Percentiles rank a stretch among this genome's conserved stretches.
phyloP scores from a whole-genome alignment of 2,329 filamentous ascomycete species.

The Xylariaceae sp. region DNA sequence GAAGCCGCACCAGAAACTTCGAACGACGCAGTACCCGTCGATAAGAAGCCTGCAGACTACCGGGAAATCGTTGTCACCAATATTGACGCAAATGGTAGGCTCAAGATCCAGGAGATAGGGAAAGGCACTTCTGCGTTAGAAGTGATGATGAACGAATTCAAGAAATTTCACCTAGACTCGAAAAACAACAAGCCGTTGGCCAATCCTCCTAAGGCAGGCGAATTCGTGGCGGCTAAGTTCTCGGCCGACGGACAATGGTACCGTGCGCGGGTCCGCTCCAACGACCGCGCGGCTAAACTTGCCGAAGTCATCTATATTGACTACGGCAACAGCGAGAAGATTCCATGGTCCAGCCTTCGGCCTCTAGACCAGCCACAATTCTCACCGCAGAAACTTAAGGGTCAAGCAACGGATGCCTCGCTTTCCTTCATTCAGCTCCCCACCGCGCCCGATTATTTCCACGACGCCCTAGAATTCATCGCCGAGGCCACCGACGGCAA shows the following conservation, averaged over 20 bases:
- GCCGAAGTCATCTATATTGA: conserved; percentile 94
- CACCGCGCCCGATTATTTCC: conserved; percentile 77
- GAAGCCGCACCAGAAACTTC: conserved; percentile 54
- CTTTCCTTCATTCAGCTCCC: conserved; percentile 91
- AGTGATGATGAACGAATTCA: conserved; percentile 87
- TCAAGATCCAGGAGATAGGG: conserved; percentile 92
- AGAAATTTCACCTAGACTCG: conserved; percentile 84
- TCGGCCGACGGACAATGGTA: conserved; percentile 92
- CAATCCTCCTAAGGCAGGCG: conserved; percentile 83
- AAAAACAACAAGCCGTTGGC: conserved; percentile 75
- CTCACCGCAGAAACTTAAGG: conserved; percentile 76
- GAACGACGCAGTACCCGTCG: conserved; percentile 54
- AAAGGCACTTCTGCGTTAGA: conserved; percentile 83
- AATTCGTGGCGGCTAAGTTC: conserved; percentile 90
- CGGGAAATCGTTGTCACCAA: conserved; percentile 92
- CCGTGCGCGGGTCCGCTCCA: conserved; percentile 84
- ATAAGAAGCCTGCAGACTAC: conserved; percentile 79
- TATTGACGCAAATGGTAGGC: conserved; percentile 76
- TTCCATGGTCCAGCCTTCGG: conserved; percentile 83
- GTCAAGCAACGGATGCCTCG: conserved; percentile 84
- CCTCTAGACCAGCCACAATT: conserved; percentile 81
- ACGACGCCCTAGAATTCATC: conserved; percentile 77
- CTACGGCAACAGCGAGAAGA: conserved; percentile 90
- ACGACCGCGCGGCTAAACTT: conserved; percentile 86
- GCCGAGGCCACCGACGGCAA: conserved; percentile 73